Evolutionary conservation across 164 flowering plant genomes (phyloP).

Genomic region (Magnolia officinalis): DNA sequence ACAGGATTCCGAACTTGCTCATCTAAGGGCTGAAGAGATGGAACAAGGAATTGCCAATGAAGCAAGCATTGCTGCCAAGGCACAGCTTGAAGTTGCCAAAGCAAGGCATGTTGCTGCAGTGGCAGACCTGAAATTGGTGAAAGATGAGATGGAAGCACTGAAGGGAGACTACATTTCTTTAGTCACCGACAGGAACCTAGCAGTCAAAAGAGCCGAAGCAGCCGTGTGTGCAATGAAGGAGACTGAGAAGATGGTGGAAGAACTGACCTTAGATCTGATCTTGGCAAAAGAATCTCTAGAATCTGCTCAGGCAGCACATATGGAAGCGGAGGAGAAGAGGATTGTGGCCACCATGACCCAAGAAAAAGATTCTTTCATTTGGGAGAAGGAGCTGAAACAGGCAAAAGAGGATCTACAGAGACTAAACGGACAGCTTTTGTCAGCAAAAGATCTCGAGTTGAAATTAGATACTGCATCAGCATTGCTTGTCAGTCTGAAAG

Average conservation of each 20-base stretch:
- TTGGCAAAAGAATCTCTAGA: constrained; percentile 69
- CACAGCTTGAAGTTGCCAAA: constrained; percentile 80
- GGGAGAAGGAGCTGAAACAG: constrained; percentile 76
- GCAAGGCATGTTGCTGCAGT: constrained; percentile 64
- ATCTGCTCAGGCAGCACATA: constrained; percentile 75
- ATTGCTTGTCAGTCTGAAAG: constrained; percentile 51
- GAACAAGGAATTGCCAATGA: constrained; percentile 82
- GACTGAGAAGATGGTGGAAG: constrained; percentile 74
- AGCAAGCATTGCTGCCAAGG: constrained; percentile 78
- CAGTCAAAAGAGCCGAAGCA: constrained; percentile 55
- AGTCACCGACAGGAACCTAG: constrained; percentile 49
- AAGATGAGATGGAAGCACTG: constrained; percentile 61
- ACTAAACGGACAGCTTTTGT: constrained; percentile 43
- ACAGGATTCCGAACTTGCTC: constrained; percentile 81
- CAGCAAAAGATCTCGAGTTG: constrained; percentile 53
- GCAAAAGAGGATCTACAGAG: constrained; percentile 74
- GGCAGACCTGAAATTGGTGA: constrained; percentile 58
- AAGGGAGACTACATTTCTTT: constrained; percentile 45
- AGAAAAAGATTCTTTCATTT: constrained; percentile 60
- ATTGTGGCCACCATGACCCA: constrained; percentile 71
- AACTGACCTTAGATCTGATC: constrained; percentile 75
- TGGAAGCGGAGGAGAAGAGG: constrained; percentile 83
- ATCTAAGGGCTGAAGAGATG: constrained; percentile 67
- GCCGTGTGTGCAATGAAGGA: constrained; percentile 59
- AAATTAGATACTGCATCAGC: constrained; percentile 63